Evolutionary conservation across 2,329 filamentous ascomycete genomes (phyloP), one percentile per base, ranked within the genome.

Genomic region (Chlorencoelia australis): DNA sequence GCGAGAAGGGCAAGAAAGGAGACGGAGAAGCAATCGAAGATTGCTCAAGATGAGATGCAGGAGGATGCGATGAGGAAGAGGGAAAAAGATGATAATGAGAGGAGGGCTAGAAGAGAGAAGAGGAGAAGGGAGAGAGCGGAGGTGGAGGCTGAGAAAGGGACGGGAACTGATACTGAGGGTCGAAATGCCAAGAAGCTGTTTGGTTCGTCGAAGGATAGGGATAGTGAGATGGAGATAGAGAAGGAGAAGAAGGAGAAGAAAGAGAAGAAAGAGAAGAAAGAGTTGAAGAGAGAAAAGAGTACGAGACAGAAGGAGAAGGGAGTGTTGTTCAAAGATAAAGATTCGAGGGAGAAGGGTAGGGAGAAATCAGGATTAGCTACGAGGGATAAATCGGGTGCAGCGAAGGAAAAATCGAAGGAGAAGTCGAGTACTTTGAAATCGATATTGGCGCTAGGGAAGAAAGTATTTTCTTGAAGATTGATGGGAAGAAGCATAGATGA

Each of bases 1-100:
- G 45, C 45, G 3, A 41, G 47, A 25, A 37, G 42, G 16, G 36
- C 37, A 10, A 38, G 49, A 9, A 45, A 35, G n/a, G 50, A 53
- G 26, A 37, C 41, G 8, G 49, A 50, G 18, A 48, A 44, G 20
- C 33, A 45, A 20, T 15, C 20, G 11, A 35, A 15, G 15, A 11
- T 27, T 8, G 36, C 31, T 11, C n/a, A 35, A 24, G 34, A 37
- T 14, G 36, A 39, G 11, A 18, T 33, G 15, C 19, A 32, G 16
- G 31, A 16, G 18, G 36, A 30, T 24, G 16, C 26, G 9, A 28
- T 3, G 24, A 24, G 14, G 4, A 30, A 39, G 16, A 29, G 31
- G 4, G 36, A 35, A 25, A 39, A 39, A 9, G 31, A 35, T 18
- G 36, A 39, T 19, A 19, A 35, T 18, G 6, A 18, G 18, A 27